Evolutionary conservation across 768 basidiomycete genomes (phyloP).

Genomic region (Dentipellis fragilis): DNA sequence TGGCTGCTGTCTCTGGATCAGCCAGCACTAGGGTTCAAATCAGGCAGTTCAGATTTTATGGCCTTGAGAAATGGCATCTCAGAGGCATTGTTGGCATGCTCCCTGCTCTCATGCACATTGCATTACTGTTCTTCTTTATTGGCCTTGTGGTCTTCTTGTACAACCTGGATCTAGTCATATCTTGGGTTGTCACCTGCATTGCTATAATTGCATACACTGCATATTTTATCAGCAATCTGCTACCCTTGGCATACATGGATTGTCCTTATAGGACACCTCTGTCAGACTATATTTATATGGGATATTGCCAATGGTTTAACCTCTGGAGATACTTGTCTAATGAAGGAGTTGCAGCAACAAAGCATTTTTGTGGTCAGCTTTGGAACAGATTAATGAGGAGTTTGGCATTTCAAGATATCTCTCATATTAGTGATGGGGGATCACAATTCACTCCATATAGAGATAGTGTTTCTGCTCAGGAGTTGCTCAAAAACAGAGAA

Average conservation of each 20-base stretch:
- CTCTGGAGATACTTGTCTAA: not conserved
- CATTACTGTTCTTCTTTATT: not conserved
- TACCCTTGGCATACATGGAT: not conserved
- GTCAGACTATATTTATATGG: not conserved
- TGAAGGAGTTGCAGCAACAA: not conserved
- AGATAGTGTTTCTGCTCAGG: not conserved
- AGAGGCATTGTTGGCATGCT: not conserved
- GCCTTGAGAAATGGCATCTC: not conserved
- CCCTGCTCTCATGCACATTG: not conserved
- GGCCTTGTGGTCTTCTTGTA: not conserved
- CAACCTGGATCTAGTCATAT: not conserved
- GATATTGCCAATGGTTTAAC: not conserved
- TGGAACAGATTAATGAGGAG: not conserved
- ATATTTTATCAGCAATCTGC: not conserved
- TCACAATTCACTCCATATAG: too few species aligned
- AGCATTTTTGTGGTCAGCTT: not conserved
- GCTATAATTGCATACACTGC: not conserved
- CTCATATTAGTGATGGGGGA: too few species aligned
- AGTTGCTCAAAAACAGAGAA: not conserved
- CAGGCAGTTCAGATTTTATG: not conserved
- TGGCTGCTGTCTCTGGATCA: not conserved
- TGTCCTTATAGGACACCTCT: not conserved
- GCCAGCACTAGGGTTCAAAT: not conserved
- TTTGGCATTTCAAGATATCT: not conserved
- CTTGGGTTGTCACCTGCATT: not conserved